These are phyloP conservation scores for Nitzschia sp. DNA, from an alignment of 108 stramenopile genomes.

Conservation along the genomic window DNA sequence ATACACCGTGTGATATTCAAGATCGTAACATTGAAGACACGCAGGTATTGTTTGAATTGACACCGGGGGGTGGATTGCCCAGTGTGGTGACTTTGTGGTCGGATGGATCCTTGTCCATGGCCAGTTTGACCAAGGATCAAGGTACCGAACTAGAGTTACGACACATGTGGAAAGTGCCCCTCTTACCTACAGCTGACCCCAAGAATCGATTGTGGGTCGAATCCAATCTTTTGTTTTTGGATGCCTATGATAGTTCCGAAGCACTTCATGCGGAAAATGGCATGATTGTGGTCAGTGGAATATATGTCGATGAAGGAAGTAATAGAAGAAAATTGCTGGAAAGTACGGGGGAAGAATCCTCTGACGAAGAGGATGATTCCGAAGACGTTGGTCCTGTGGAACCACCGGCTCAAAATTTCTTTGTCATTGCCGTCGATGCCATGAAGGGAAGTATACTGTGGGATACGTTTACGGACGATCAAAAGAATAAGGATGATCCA, in stretches of 20 bases:
- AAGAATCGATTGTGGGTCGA: conserved; percentile 30
- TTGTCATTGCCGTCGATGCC: conserved; percentile 66
- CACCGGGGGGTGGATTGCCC: conserved; percentile 73
- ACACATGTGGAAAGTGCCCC: conserved; percentile 36
- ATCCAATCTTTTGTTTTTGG: conserved; percentile 38
- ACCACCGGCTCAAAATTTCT: not conserved
- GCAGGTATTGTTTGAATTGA: conserved; percentile 41
- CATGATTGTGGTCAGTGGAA: conserved; percentile 46
- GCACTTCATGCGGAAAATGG: conserved; percentile 31
- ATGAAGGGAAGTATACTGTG: conserved; percentile 62
- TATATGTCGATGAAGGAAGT: conserved; percentile 20
- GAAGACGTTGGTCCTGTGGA: not conserved
- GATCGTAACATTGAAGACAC: conserved; percentile 15
- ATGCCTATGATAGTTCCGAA: conserved; percentile 33
- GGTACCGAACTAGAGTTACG: conserved; percentile 20
- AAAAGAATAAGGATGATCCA: conserved; percentile 15
- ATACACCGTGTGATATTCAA: conserved; percentile 73
- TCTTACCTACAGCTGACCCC: conserved; percentile 10
- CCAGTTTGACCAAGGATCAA: conserved; percentile 48
- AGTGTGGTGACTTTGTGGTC: conserved; percentile 74
- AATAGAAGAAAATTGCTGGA: no score
- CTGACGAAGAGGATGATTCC: not conserved
- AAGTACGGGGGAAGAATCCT: not conserved
- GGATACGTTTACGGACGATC: conserved; percentile 40
- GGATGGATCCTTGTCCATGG: conserved; percentile 67